Evolutionary conservation across 2,329 filamentous ascomycete genomes (phyloP), one percentile per base, ranked within the genome.

Genomic region (Myriosclerotinia duriaeana): DNA sequence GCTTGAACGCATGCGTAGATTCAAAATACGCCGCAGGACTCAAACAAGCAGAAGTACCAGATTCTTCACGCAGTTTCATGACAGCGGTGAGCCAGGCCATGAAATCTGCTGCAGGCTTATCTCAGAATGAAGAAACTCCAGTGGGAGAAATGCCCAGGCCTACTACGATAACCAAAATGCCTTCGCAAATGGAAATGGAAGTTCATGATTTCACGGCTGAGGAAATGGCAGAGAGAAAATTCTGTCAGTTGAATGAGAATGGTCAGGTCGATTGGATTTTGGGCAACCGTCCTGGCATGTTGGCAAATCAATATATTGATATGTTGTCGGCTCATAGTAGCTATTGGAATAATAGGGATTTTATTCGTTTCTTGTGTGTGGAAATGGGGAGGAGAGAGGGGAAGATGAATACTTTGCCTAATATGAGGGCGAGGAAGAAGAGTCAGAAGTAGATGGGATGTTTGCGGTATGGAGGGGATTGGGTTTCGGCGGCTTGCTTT

Each of bases 291-390:
- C 90, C 91, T 1, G 95, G 95, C 0, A 89, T 93, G 5, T 81
- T 99, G 46, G 95, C 97, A 78, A 93, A 97, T 34, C 93, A 98
- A 78, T 99, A 99, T 76, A 79, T 98, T 46, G 97, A 96, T 72
- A 99, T 99, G 95, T 80, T 99, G 65, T 91, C 92, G 66, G 95
- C 95, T 11, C 95, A 99, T 78, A 93, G 91, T 66, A 94, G 91
- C 76, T 99, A 99, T 78, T 99, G 95, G 95, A 84, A 87, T 2
- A 88, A 90, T 73, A 85, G 82, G 38, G 95, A 98, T 76, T 93
- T 99, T 76, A 88, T 96, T n/a, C 82, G 93, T 54, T 89, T 98
- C 81, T 79, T 98, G 60, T 96, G 96, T 53, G 82, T 94, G 42
- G 95, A 99, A 78, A 88, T 96, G 72, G 93, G 93, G 3, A 82